phyloP scores from a whole-genome alignment of 2,329 filamentous ascomycete species.

The Neonectria faginata region DNA sequence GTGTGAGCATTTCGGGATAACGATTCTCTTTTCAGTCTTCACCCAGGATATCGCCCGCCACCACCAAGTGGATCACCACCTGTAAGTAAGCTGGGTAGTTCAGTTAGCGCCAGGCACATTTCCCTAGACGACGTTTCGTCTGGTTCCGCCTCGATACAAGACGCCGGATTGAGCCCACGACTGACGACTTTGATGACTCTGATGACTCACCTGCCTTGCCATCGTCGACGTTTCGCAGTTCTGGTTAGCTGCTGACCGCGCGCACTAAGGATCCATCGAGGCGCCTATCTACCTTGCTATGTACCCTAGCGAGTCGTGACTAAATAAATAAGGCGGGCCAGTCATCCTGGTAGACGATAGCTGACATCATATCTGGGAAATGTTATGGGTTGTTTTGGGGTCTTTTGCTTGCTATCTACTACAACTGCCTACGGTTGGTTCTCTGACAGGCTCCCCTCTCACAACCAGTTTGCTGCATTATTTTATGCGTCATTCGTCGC shows the following conservation, averaged over 20 bases:
- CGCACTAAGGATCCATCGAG: not conserved
- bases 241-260: not conserved
- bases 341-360: not conserved
- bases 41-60: not conserved
- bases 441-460: too few relatives aligned
- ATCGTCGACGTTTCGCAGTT: not conserved
- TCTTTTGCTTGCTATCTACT: too few relatives aligned
- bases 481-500: too few relatives aligned
- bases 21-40: constrained; percentile 11
- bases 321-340: not conserved
- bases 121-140: not conserved
- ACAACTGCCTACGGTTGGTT: too few relatives aligned
- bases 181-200: not conserved
- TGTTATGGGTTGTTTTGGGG: not conserved
- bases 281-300: too few relatives aligned
- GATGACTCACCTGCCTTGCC: not conserved
- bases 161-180: not conserved
- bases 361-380: too few relatives aligned
- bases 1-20: constrained; percentile 26
- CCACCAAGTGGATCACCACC: constrained; percentile 2
- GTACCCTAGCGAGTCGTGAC: not conserved
- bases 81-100: not conserved
- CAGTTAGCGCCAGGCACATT: not conserved
- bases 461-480: too few relatives aligned
- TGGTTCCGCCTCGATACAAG: not conserved